Evolutionary conservation across 192 early-diverging fungal genomes (phyloP).

Genomic region (Coemansia sp.): DNA sequence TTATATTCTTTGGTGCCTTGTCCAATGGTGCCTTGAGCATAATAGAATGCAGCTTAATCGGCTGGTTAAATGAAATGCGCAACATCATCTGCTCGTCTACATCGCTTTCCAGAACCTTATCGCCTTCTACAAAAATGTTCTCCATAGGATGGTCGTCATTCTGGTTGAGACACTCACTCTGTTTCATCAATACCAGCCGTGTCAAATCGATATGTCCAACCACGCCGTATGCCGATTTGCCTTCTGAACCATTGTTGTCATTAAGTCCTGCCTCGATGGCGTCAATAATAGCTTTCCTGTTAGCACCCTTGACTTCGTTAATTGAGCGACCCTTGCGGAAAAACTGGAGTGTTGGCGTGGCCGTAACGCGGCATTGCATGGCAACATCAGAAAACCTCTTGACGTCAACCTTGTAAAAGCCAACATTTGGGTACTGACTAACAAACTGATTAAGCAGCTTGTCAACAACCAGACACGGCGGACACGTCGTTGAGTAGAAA

Average conservation of each 20-base stretch:
- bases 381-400: constrained; percentile 37
- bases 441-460: constrained; percentile 22
- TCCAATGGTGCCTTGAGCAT: constrained; percentile 58
- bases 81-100: constrained; percentile 95
- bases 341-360: constrained; percentile 57
- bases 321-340: constrained; percentile 74
- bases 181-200: constrained; percentile 63
- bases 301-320: constrained; percentile 78
- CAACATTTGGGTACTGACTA: constrained; percentile 27
- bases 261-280: constrained; percentile 57
- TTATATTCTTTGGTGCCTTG: constrained; percentile 83
- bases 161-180: constrained; percentile 86
- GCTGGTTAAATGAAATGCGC: constrained; percentile 83
- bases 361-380: constrained; percentile 35
- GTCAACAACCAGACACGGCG: constrained; percentile 44
- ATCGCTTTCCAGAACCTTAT: constrained; percentile 79
- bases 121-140: constrained; percentile 74
- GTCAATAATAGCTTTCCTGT: constrained; percentile 65
- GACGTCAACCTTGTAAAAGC: constrained; percentile 52
- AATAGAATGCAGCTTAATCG: constrained; percentile 61
- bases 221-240: constrained; percentile 47
- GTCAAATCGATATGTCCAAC: constrained; percentile 62
- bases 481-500: constrained; percentile 47
- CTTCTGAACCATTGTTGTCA: constrained; percentile 10
- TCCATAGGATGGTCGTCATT: constrained; percentile 69